Evolutionary conservation across 345 rosid species (phyloP).

Genomic region (Brassica cretica): DNA sequence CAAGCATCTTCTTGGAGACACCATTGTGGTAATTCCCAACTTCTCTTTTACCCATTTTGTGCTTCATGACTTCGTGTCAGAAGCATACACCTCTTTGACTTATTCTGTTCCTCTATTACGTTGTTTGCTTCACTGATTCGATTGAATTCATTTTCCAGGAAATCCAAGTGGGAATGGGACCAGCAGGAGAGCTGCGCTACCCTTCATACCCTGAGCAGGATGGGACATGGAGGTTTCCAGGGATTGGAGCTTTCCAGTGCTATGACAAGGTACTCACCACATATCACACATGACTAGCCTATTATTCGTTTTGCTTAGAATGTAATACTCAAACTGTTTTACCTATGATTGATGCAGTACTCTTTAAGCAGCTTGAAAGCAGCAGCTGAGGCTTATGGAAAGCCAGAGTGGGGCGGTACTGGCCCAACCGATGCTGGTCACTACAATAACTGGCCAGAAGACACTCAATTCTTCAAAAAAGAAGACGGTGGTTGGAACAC

Average conservation of each 20-base stretch:
- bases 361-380: slow-evolving; percentile 79
- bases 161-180: slow-evolving; percentile 99
- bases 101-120: background rate
- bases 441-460: slow-evolving; percentile 98
- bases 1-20: slow-evolving; percentile 75
- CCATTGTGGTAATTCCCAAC: slow-evolving; percentile 69
- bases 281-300: background rate
- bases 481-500: slow-evolving; percentile 88
- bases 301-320: background rate
- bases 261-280: slow-evolving; percentile 66
- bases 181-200: slow-evolving; percentile 94
- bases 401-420: slow-evolving; percentile 91
- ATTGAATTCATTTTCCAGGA: slow-evolving; percentile 48
- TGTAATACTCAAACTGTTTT: slow-evolving; percentile 15
- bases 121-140: background rate
- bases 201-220: slow-evolving; percentile 88
- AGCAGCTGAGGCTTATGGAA: slow-evolving; percentile 83
- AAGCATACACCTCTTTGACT: background rate
- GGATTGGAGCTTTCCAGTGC: slow-evolving; percentile 98
- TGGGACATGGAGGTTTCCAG: slow-evolving; percentile 94
- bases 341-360: slow-evolving; percentile 52
- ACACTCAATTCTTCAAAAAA: slow-evolving; percentile 74
- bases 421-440: slow-evolving; percentile 98
- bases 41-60: background rate
- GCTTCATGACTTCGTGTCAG: background rate